Evolutionary conservation across 345 rosid species (phyloP), one percentile per base, ranked within the genome.

Genomic region (Brassica juncea): DNA sequence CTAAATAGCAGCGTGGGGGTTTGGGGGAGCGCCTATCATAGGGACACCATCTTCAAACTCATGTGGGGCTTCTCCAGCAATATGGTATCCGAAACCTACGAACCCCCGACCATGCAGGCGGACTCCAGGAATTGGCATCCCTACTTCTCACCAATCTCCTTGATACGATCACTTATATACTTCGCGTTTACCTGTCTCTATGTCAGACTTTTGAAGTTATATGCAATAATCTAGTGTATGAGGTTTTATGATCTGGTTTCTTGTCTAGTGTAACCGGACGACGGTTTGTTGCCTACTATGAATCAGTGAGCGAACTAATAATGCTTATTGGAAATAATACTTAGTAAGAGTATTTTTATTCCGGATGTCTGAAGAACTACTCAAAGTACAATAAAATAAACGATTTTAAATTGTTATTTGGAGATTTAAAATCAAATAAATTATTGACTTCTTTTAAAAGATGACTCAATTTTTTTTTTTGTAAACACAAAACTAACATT

Each of bases 51-150:
- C 35, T 28, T 61, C 66, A 61, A 12, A 27, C 28, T 61, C 66
- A 28, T 61, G 35, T 12, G 66, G 66, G 32, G 35, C 66, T 27
- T 61, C 66, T 61, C 66, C 66, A 61, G 66, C 66, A 12, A 8
- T 61, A 27, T 61, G 66, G 66, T 61, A 27, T 61, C 15, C 66
- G 19, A 61, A 28, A 31, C 66, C 66, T 12, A 61, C 35, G 19
- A 28, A n/a, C 5, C 35, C 2, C 34, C 66, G 35, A 61, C 66
- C 66, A 61, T 61, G 66, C 35, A 61, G 66, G 32, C 66, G 66
- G 28, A 1, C 66, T 61, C 66, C 66, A 61, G 35, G 66, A 61
- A 61, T 28, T 61, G 34, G 66, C 66, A 61, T 61, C 35, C 66
- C 66, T 61, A 7, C 19, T 61, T 27, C 35, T 5, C 28, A 27